Evolutionary conservation across 169 alveolate genomes (phyloP).

Genomic region (Plasmodium cynomolgi): DNA sequence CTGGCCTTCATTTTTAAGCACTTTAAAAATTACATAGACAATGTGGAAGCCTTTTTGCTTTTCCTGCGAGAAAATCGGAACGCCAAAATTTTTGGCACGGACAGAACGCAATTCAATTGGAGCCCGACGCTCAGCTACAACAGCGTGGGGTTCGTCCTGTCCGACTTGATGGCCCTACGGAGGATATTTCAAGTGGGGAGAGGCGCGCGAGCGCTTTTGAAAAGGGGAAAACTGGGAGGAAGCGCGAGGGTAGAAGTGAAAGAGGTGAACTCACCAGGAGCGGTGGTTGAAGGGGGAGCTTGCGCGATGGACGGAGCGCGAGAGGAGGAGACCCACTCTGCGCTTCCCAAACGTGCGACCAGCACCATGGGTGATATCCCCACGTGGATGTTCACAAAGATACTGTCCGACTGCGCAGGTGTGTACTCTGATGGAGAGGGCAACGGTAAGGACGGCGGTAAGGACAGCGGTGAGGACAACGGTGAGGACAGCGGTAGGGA

Average conservation of each 20-base stretch:
- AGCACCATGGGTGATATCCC: constrained; percentile 18
- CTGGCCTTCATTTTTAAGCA: constrained; percentile 67
- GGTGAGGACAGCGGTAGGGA: background rate
- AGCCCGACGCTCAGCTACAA: constrained; percentile 72
- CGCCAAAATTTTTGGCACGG: background rate
- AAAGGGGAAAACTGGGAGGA: background rate
- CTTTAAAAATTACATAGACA: constrained; percentile 52
- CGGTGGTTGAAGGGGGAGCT: background rate
- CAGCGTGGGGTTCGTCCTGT: constrained; percentile 62
- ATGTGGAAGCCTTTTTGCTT: constrained; percentile 44
- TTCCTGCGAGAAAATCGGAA: constrained; percentile 32
- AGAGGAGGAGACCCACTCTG: background rate
- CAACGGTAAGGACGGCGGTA: background rate
- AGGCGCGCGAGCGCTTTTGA: constrained; percentile 21
- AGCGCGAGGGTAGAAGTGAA: background rate
- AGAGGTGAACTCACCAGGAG: background rate
- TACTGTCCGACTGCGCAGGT: background rate
- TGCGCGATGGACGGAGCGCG: background rate
- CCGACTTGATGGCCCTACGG: constrained; percentile 57
- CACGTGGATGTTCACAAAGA: constrained; percentile 60
- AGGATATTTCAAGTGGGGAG: constrained; percentile 40
- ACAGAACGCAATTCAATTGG: constrained; percentile 27
- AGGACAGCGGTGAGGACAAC: background rate
- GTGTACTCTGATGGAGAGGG: background rate
- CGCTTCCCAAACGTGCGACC: background rate